Percentiles rank a stretch among this genome's conserved stretches.
phyloP scores from a whole-genome alignment of 1,284 basidiomycete species.

The Melampsora americana region DNA sequence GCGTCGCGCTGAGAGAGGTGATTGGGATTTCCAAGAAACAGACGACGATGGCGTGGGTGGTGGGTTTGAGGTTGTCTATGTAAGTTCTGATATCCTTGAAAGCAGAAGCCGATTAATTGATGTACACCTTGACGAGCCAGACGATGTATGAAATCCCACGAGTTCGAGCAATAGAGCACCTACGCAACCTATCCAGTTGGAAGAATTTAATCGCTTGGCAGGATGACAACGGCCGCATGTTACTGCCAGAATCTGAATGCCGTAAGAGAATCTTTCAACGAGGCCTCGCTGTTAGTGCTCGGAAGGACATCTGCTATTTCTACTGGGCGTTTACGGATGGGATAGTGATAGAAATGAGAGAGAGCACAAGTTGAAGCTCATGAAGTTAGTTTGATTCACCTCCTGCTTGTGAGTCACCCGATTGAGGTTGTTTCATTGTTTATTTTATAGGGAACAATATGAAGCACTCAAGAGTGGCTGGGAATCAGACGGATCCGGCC shows the following conservation, averaged over 20 bases:
- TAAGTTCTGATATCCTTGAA: neutral
- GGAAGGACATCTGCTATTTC: constrained; percentile 78
- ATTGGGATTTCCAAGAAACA: constrained; percentile 34
- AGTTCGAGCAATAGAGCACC: constrained; percentile 66
- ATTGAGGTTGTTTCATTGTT: constrained; percentile 45
- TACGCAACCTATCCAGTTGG: constrained; percentile 66
- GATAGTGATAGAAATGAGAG: constrained; percentile 55
- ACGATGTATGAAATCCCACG: constrained; percentile 71
- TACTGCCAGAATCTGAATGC: constrained; percentile 67
- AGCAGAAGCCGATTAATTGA: neutral
- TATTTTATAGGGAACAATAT: constrained; percentile 63
- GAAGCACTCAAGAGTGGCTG: constrained; percentile 69
- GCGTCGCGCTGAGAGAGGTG: constrained; percentile 41
- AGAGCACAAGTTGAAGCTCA: constrained; percentile 46
- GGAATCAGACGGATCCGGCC: constrained; percentile 69
- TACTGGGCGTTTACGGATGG: constrained; percentile 82
- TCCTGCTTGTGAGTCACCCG: constrained; percentile 47
- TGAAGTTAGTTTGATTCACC: constrained; percentile 45
- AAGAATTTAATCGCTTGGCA: constrained; percentile 72
- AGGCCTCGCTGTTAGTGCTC: constrained; percentile 63
- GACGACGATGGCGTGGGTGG: constrained; percentile 9
- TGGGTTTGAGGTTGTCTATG: constrained; percentile 39
- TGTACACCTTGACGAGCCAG: constrained; percentile 57
- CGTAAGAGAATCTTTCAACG: constrained; percentile 68
- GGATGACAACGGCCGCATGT: constrained; percentile 65